Evolutionary conservation across 2,329 filamentous ascomycete genomes (phyloP).

Genomic region (Neonectria magnoliae): DNA sequence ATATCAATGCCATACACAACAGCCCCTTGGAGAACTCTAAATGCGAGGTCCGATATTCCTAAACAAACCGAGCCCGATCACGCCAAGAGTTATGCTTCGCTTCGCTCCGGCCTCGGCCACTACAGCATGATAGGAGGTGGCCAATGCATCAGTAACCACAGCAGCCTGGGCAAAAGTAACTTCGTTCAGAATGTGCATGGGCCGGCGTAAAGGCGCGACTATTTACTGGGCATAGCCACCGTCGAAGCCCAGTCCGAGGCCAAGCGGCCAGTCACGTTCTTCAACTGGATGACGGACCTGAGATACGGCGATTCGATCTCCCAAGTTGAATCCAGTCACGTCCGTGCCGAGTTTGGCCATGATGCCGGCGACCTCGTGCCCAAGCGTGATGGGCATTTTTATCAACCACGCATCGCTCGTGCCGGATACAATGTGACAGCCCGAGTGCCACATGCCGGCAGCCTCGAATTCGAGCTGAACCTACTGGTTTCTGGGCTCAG

Average conservation of each 20-base stretch:
- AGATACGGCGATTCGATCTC: conserved; percentile 14
- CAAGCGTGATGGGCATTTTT: conserved; percentile 15
- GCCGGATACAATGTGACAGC: conserved; percentile 16
- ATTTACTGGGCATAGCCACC: conserved; percentile 20
- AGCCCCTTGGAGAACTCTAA: conserved; percentile 6
- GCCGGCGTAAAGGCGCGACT: neutral
- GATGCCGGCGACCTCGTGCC: conserved; percentile 20
- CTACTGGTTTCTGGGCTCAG: neutral
- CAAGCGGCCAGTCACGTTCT: neutral
- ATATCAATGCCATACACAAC: conserved; percentile 20
- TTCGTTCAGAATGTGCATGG: conserved; percentile 6
- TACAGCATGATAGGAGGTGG: conserved; percentile 14
- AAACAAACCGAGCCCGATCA: conserved; percentile 18
- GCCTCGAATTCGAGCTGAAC: conserved; percentile 18
- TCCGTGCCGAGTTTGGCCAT: conserved; percentile 5
- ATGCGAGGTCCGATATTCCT: conserved; percentile 6
- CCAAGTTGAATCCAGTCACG: neutral
- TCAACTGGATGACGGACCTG: conserved; percentile 8
- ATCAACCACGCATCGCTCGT: neutral
- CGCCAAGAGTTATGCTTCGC: neutral
- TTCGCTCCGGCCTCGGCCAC: neutral
- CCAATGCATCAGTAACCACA: conserved; percentile 14
- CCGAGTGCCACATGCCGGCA: conserved; percentile 17
- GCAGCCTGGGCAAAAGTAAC: conserved; percentile 18
- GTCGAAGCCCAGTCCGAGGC: conserved; percentile 14